Evolutionary conservation across 331 rosid species (phyloP), one percentile per base, ranked within the genome.

Genomic region (Quercus phellos): DNA sequence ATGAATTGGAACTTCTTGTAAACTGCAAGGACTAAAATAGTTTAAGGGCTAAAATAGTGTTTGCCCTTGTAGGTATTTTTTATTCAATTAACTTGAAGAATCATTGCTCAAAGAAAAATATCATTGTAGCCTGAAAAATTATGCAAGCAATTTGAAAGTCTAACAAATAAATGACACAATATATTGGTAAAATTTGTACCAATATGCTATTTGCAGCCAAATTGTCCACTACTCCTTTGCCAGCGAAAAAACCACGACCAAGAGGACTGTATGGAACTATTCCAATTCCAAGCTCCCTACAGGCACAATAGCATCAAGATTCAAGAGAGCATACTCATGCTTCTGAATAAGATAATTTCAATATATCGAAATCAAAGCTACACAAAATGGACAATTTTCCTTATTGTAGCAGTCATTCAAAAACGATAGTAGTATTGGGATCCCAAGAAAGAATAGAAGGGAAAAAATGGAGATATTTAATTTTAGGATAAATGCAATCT

Each of bases 201-300:
- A 87, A 74, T 18, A 0, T 0, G 56, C 87, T 72, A 67, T 1
- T 43, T 53, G 84, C 76, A 50, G 81, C 75, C 27, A 87, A 9
- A 54, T 6, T 80, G 18, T 87, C 88, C 27, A 55, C 51, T 18
- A 77, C 61, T 66, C 79, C 90, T 8, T 35, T 80, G 75, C 88
- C 87, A 70, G 75, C 87, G 0, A 82, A 87, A 68, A 87, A 84
- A 22, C 87, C 90, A 34, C 35, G 76, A 32, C 88, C 90, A 55
- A 89, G 90, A 54, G 90, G 93, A 58, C 89, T 71, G 60, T 89
- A 91, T 4, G 96, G 87, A 56, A 85, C 93, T 22, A 87, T 84
- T 61, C 91, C 91, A 73, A 89, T 91, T 11, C 89, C 96, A 72
- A 89, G 89, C 61, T 90, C 85, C 81, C 93, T 88, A 78, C 54